These are phyloP conservation scores for Neckera pumila DNA, from an alignment of 225 moss, liverwort and hornwort species.

Conservation along the genomic window DNA sequence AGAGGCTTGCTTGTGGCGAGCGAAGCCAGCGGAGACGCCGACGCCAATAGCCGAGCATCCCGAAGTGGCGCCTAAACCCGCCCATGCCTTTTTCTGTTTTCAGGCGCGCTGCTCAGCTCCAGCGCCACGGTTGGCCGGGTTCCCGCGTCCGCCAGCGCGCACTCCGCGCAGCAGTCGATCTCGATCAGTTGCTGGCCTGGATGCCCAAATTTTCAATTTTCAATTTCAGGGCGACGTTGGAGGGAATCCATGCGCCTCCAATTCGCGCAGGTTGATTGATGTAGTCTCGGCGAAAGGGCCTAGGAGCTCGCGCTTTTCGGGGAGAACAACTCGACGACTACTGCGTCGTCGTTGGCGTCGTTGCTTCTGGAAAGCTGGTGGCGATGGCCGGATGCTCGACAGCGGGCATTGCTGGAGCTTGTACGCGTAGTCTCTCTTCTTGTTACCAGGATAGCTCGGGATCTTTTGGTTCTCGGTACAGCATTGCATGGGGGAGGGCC, in stretches of 20 bases:
- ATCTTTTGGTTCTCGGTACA: not conserved
- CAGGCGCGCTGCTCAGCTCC: not conserved
- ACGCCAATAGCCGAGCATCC: not conserved
- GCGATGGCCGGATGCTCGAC: not conserved
- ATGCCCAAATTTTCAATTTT: not conserved
- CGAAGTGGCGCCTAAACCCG: not conserved
- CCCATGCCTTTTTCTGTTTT: not conserved
- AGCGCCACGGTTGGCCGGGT: not conserved
- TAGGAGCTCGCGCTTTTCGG: not conserved
- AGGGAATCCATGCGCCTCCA: not conserved
- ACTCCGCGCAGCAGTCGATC: no score
- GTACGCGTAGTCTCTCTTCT: not conserved
- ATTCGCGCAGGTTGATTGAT: not conserved
- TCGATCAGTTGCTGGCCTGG: not conserved
- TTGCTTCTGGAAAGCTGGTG: not conserved
- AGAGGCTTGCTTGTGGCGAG: not conserved
- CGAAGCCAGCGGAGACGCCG: not conserved
- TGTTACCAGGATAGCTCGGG: not conserved
- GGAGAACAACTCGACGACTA: not conserved
- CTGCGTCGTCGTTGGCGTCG: not conserved
- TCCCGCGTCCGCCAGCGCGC: slow-evolving; percentile 2
- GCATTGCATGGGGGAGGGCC: not conserved
- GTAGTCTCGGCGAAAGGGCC: not conserved
- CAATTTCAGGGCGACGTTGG: not conserved
- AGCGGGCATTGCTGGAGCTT: not conserved